Evolutionary conservation across 257 asterid genomes (phyloP), one percentile per base, ranked within the genome.

Genomic region (Lantana camara): DNA sequence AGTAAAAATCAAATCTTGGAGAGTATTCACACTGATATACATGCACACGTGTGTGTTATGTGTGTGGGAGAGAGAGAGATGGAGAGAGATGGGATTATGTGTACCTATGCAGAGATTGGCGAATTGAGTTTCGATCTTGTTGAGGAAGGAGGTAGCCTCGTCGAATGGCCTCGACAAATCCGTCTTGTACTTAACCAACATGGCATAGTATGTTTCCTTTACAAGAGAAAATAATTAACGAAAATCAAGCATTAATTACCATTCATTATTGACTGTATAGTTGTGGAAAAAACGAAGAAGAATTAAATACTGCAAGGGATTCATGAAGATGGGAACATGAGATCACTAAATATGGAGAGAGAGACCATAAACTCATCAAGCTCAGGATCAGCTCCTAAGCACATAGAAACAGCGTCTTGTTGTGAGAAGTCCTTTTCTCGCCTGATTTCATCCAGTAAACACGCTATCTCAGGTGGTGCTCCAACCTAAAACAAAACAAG

Each of bases 151-250:
- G 8, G 83, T 86, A 12, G 98, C 95, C 75, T 91, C 98, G 48
- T 86, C 81, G 4, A 89, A 85, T 22, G 95, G 96, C 83, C 83
- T 80, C 5, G 93, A 80, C 60, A 92, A 83, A 79, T 92, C 96
- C 52, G 88, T 71, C 78, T 89, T 92, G 76, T 80, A 92, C 79
- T 89, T 87, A 77, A 83, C 77, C 87, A 92, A 69, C 49, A 87
- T 76, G 57, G 87, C 95, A 52, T 84, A 89, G 62, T 89, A 92
- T 34, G 88, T 83, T 80, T 92, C 96, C 98, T 92, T 44, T 22
- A 60, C n/a, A 0, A 51, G 0, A 41, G 16, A 53, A 22, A 34
- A 19, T n/a, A 17, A 35, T 35, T 9, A 35, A 35, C 4, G 7
- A n/a, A 56, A 24, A 41, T 29, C 32, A 9, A 11, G 41, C 9